These are phyloP conservation scores for Neopestalotiopsis sp. DNA, from an alignment of 2,329 filamentous ascomycete genomes.

Conservation along the genomic window DNA sequence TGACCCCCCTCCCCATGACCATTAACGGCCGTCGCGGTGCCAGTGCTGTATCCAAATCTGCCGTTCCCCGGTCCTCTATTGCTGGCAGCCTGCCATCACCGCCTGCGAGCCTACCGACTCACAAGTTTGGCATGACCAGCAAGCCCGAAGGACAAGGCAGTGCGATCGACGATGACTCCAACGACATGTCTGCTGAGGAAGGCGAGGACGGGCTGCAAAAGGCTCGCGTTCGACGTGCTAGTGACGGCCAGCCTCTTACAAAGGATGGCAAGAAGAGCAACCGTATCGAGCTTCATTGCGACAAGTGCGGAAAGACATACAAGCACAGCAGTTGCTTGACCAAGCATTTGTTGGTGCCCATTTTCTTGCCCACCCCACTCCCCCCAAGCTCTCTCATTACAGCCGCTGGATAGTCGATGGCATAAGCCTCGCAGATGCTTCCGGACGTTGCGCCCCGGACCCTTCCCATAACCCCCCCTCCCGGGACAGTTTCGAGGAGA, in stretches of 20 bases:
- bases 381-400: conserved; percentile 37
- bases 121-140: conserved; percentile 56
- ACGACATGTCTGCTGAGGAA: conserved; percentile 62
- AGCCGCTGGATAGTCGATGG: conserved; percentile 34
- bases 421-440: conserved; percentile 11
- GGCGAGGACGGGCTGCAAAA: conserved; percentile 54
- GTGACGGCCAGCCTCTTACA: conserved; percentile 82
- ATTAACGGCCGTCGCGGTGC: conserved; percentile 68
- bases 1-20: conserved; percentile 62
- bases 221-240: conserved; percentile 67
- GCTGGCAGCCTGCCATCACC: conserved; percentile 67
- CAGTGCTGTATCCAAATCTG: conserved; percentile 71
- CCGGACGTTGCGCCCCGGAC: conserved; percentile 21
- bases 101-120: conserved; percentile 71
- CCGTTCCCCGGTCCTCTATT: conserved; percentile 57
- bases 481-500: conserved; percentile 34
- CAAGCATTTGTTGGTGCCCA: conserved; percentile 98
- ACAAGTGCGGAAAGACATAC: conserved; percentile 99
- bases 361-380: conserved; percentile 52
- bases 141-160: conserved; percentile 60
- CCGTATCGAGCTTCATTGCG: conserved; percentile 88
- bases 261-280: conserved; percentile 83
- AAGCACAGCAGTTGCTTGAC: conserved; percentile 99
- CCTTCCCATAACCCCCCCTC: conserved; percentile 26
- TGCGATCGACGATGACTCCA: conserved; percentile 73